These are phyloP conservation scores for Cenococcum geophilum DNA, from an alignment of 495 filamentous ascomycete species.

Conservation along the genomic window DNA sequence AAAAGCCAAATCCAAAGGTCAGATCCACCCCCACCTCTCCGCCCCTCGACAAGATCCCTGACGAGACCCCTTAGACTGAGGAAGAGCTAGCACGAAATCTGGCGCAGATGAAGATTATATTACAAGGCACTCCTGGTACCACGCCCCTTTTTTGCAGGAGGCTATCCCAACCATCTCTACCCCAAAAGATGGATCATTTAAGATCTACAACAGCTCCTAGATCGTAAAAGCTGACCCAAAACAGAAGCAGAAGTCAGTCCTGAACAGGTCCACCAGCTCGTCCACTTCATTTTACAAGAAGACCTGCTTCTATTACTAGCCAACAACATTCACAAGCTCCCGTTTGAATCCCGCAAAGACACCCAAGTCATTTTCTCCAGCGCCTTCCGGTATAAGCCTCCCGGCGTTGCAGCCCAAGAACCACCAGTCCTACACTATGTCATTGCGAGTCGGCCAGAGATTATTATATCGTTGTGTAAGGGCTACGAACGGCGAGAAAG, in stretches of 20 bases:
- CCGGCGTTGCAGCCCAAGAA: constrained; percentile 50
- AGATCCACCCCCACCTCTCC: neutral
- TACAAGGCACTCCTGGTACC: constrained; percentile 41
- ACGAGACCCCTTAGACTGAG: constrained; percentile 28
- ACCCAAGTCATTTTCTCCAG: constrained; percentile 85
- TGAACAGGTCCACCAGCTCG: constrained; percentile 74
- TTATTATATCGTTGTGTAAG: constrained; percentile 79
- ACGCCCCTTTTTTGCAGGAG: neutral
- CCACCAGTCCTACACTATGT: constrained; percentile 81
- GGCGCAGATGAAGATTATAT: constrained; percentile 39
- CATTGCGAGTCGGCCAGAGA: constrained; percentile 74
- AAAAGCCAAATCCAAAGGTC: constrained; percentile 36
- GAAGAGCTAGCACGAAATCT: constrained; percentile 40
- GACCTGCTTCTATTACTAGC: constrained; percentile 81
- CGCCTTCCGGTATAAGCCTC: constrained; percentile 72
- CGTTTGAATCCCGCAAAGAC: constrained; percentile 92
- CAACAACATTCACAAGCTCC: constrained; percentile 67
- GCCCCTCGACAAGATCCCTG: constrained; percentile 9
- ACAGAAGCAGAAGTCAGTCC: constrained; percentile 78
- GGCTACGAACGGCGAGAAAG: constrained; percentile 88
- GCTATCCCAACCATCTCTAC: neutral
- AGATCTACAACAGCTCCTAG: neutral
- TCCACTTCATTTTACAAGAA: constrained; percentile 75
- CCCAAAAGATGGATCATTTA: too few relatives aligned
- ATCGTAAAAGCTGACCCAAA: constrained; percentile 14